Percentiles rank a stretch among this genome's conserved stretches.
Conservation (phyloP, 2,329 filamentous ascomycete species). For the Magnaporthiopsis rhizophila region DNA sequence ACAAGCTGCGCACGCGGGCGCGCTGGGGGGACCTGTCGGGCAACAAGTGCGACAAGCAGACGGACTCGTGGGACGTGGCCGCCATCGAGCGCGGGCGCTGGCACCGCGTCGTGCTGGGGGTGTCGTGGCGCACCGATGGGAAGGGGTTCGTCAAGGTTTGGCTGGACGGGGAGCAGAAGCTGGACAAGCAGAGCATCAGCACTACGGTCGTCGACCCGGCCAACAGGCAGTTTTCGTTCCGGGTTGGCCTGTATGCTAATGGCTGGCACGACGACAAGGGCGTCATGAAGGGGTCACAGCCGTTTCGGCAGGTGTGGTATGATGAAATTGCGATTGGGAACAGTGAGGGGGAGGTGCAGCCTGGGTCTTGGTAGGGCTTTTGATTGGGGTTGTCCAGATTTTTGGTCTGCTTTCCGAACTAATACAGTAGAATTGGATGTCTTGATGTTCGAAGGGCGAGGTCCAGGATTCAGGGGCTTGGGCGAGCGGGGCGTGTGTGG, state of each 20-base stretch:
- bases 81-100: slow-evolving; percentile 34
- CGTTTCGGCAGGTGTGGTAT: slow-evolving; percentile 38
- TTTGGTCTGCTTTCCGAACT: background rate
- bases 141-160: slow-evolving; percentile 38
- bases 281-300: slow-evolving; percentile 30
- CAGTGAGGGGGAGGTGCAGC: slow-evolving; percentile 30
- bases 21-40: slow-evolving; percentile 4
- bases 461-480: background rate
- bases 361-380: slow-evolving; percentile 9
- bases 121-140: slow-evolving; percentile 33
- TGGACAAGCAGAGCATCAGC: slow-evolving; percentile 28
- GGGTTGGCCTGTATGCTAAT: slow-evolving; percentile 41
- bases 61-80: slow-evolving; percentile 25
- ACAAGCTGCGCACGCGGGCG: slow-evolving; percentile 33
- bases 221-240: slow-evolving; percentile 34
- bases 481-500: background rate
- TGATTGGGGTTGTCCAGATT: no score
- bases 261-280: slow-evolving; percentile 35
- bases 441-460: background rate
- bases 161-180: slow-evolving; percentile 36
- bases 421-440: no score
- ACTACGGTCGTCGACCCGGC: slow-evolving; percentile 34
- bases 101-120: slow-evolving; percentile 38
- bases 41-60: slow-evolving; percentile 22
- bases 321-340: slow-evolving; percentile 39